These are phyloP conservation scores for Cubamyces sp. DNA, from an alignment of 768 basidiomycete genomes.

Conservation along the genomic window DNA sequence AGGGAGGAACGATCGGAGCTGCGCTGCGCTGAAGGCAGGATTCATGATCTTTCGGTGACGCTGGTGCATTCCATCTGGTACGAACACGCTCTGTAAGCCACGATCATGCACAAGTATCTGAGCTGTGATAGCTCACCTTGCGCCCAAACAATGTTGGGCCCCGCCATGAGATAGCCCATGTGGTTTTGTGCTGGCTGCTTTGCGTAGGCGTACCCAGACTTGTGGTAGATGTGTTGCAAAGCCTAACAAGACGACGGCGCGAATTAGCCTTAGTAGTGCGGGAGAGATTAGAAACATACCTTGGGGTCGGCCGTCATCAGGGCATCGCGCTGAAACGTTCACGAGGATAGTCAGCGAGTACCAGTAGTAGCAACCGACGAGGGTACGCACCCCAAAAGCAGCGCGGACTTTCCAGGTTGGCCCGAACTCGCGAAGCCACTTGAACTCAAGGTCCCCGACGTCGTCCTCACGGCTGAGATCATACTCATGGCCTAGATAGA, in stretches of 20 bases:
- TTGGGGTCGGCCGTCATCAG: slow-evolving; percentile 21
- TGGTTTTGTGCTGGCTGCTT: slow-evolving; percentile 23
- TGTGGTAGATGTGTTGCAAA: slow-evolving; percentile 32
- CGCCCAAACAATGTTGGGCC: slow-evolving; percentile 6
- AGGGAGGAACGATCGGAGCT: slow-evolving; percentile 26
- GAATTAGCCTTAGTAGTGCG: neutral
- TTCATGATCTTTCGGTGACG: slow-evolving; percentile 30
- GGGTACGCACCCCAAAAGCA: slow-evolving; percentile 26
- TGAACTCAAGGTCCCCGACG: slow-evolving; percentile 27
- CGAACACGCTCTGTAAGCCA: too few relatives aligned
- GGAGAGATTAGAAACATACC: neutral
- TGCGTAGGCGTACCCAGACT: slow-evolving; percentile 32
- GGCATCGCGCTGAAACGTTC: neutral
- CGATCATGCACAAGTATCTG: too few relatives aligned
- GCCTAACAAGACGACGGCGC: slow-evolving; percentile 9
- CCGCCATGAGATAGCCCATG: neutral
- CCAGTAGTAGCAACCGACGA: neutral
- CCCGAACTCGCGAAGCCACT: slow-evolving; percentile 27
- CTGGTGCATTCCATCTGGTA: slow-evolving; percentile 24
- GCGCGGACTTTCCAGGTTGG: slow-evolving; percentile 20
- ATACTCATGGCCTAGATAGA: slow-evolving; percentile 12
- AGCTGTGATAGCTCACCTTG: too few relatives aligned
- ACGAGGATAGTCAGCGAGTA: neutral
- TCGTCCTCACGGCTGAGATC: slow-evolving; percentile 12
- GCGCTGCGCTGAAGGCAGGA: slow-evolving; percentile 26